Evolutionary conservation across 768 basidiomycete species (phyloP).

Genomic region (Suillus discolor): DNA sequence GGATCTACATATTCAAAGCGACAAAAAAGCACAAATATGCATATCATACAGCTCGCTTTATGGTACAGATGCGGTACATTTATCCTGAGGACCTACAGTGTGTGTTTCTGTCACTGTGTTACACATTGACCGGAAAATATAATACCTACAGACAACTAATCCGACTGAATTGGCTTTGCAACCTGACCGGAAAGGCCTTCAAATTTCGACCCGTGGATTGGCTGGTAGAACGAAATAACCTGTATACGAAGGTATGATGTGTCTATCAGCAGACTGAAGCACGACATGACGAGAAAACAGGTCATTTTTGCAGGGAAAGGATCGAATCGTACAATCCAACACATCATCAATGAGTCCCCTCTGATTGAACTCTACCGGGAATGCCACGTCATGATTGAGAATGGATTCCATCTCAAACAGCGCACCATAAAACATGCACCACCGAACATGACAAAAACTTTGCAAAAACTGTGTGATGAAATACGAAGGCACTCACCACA

Average conservation of each 20-base stretch:
- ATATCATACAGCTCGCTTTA: background rate
- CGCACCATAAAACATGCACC: too few relatives aligned
- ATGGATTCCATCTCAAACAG: background rate
- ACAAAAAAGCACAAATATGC: conserved; percentile 35
- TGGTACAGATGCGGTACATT: too few relatives aligned
- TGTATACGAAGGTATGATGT: conserved; percentile 26
- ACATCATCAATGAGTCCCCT: conserved; percentile 37
- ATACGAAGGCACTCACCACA: too few relatives aligned
- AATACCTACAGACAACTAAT: conserved; percentile 10
- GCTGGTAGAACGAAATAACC: conserved; percentile 33
- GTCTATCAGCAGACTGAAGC: too few relatives aligned
- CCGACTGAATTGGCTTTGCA: conserved; percentile 28
- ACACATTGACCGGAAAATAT: too few relatives aligned
- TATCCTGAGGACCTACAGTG: too few relatives aligned
- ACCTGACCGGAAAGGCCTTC: conserved; percentile 32
- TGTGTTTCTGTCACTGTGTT: too few relatives aligned
- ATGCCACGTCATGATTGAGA: conserved; percentile 19
- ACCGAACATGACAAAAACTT: too few relatives aligned
- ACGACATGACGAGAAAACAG: conserved; percentile 8
- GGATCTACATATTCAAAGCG: conserved; percentile 32
- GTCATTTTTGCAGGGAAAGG: conserved; percentile 35
- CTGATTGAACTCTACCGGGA: conserved; percentile 36
- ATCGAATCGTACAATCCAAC: conserved; percentile 34
- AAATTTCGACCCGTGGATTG: conserved; percentile 33
- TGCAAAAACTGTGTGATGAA: too few relatives aligned